Conservation (phyloP, 108 stramenopile species). For the Fragilaria radians region DNA sequence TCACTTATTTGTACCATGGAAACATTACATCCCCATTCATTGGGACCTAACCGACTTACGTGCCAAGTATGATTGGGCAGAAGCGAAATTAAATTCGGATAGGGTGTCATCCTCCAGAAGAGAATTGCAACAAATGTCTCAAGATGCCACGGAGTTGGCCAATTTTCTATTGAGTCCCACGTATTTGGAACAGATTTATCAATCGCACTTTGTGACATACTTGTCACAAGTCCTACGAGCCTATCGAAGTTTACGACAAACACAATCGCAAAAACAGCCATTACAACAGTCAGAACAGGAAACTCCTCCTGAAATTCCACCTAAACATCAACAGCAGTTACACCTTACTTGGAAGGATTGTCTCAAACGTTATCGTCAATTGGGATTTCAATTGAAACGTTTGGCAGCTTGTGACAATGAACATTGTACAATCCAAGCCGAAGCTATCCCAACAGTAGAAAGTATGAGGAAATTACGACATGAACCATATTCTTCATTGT, state of each 20-base stretch:
- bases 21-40: conserved; percentile 7
- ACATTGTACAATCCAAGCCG: neutral
- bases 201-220: neutral
- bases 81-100: conserved; percentile 1
- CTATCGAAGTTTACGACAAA: neutral
- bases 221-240: neutral
- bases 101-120: no score
- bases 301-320: no score
- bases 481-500: no score
- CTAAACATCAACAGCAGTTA: no score
- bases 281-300: no score
- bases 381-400: neutral
- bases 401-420: neutral
- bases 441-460: no score
- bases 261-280: no score
- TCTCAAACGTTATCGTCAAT: neutral
- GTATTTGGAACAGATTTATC: neutral
- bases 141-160: neutral
- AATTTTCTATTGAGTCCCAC: neutral
- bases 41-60: neutral
- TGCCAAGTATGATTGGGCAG: conserved; percentile 8
- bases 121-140: no score
- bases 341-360: neutral
- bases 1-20: neutral
- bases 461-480: no score